Conservation (phyloP, 768 basidiomycete species). For the Nevesoporus exiguus region DNA sequence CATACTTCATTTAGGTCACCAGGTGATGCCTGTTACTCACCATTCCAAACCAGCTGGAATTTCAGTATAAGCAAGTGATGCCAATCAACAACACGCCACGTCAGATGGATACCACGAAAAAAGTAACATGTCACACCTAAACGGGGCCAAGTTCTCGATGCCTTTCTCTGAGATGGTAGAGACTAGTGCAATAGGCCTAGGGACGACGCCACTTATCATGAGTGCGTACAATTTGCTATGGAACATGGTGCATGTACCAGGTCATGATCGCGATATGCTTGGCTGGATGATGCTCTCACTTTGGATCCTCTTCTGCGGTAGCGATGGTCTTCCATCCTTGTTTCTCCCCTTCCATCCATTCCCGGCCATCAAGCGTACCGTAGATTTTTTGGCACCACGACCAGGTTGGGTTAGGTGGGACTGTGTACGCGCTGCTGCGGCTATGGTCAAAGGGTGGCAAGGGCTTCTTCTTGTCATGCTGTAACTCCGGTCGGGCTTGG, state of each 20-base stretch:
- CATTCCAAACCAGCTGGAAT: slow-evolving; percentile 28
- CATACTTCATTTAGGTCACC: not conserved
- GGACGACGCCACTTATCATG: slow-evolving; percentile 36
- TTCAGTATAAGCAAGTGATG: not conserved
- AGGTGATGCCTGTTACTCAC: slow-evolving; percentile 1
- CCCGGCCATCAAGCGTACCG: slow-evolving; percentile 22
- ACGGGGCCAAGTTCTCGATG: slow-evolving; percentile 40
- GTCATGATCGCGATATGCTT: not conserved
- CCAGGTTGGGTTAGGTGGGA: slow-evolving; percentile 32
- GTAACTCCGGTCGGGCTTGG: no score
- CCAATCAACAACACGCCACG: slow-evolving; percentile 15
- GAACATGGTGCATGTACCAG: not conserved
- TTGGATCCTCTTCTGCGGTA: slow-evolving; percentile 25
- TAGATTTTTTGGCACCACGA: slow-evolving; percentile 27
- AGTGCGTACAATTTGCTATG: slow-evolving; percentile 30
- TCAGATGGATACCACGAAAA: slow-evolving; percentile 15
- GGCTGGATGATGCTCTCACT: slow-evolving; percentile 13
- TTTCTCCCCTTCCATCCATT: slow-evolving; percentile 35
- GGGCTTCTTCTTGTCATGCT: slow-evolving; percentile 17
- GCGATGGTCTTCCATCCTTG: slow-evolving; percentile 33
- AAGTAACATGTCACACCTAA: slow-evolving; percentile 27
- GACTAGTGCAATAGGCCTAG: slow-evolving; percentile 45
- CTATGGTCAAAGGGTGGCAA: slow-evolving; percentile 22
- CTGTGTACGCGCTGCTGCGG: slow-evolving; percentile 21
- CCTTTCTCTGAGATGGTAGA: slow-evolving; percentile 36